These are phyloP conservation scores for Irineochytrium annulatum DNA, from an alignment of 192 early-diverging fungal genomes.

Conservation along the genomic window DNA sequence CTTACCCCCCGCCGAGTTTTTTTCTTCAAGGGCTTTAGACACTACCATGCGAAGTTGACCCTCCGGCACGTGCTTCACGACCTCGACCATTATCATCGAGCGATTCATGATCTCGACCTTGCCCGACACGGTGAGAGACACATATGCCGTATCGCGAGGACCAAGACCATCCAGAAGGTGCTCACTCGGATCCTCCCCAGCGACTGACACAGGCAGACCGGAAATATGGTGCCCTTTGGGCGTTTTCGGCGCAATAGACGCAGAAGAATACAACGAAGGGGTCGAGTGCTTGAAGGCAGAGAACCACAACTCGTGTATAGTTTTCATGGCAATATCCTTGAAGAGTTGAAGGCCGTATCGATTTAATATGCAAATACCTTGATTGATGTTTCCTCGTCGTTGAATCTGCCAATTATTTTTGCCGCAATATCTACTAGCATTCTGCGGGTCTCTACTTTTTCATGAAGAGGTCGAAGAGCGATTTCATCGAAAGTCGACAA, in stretches of 20 bases:
- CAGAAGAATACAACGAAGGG: too few relatives aligned
- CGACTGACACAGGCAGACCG: too few relatives aligned
- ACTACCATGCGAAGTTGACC: too few relatives aligned
- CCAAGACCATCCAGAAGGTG: neutral
- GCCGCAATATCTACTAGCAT: conserved; percentile 29
- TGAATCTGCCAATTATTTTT: conserved; percentile 28
- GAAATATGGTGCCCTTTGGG: too few relatives aligned
- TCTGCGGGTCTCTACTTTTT: neutral
- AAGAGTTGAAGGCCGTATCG: too few relatives aligned
- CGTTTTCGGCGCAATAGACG: too few relatives aligned
- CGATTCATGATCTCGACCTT: conserved; percentile 24
- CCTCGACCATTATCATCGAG: conserved; percentile 7
- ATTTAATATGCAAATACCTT: too few relatives aligned
- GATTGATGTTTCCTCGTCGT: conserved; percentile 47
- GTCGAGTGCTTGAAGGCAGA: conserved; percentile 38
- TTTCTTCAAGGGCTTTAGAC: too few relatives aligned
- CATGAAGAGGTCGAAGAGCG: neutral
- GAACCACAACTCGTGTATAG: conserved; percentile 71
- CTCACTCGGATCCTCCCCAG: neutral
- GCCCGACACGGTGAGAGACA: neutral
- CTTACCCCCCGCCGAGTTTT: neutral
- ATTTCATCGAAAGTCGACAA: neutral
- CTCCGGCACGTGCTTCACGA: conserved; percentile 12
- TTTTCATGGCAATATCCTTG: conserved; percentile 67
- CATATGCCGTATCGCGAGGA: neutral